A percentile compares a stretch with the other conserved stretches of the same genome.
Conservation (phyloP, 2,329 filamentous ascomycete species). For the Claviceps sp. region DNA sequence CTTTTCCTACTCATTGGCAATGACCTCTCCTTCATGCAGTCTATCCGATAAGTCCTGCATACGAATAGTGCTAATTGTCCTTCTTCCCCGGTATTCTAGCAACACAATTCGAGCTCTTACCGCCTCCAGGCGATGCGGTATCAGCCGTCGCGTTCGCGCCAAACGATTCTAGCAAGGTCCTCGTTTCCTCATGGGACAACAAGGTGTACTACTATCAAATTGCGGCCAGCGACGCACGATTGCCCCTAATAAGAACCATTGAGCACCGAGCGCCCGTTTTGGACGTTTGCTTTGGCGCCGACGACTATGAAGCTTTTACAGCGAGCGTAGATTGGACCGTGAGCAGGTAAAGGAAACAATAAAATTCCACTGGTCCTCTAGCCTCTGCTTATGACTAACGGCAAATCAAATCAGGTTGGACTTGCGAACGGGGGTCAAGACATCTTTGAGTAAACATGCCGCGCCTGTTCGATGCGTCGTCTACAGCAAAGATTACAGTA, state of each 20-base stretch:
- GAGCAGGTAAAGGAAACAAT: constrained; percentile 38
- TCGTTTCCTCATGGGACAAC: constrained; percentile 93
- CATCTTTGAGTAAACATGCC: constrained; percentile 63
- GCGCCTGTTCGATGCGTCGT: constrained; percentile 72
- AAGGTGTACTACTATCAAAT: constrained; percentile 83
- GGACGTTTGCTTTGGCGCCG: constrained; percentile 79
- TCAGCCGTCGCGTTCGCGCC: constrained; percentile 80
- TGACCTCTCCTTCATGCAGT: background rate
- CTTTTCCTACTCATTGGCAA: background rate
- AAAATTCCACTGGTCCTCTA: background rate
- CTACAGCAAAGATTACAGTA: constrained; percentile 62
- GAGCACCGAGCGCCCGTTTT: constrained; percentile 77
- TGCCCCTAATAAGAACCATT: constrained; percentile 52
- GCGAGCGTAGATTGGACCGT: constrained; percentile 82
- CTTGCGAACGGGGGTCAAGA: constrained; percentile 57
- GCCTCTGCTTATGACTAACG: background rate
- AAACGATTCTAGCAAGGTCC: constrained; percentile 55
- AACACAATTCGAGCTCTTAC: constrained; percentile 69
- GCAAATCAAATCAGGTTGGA: constrained; percentile 39
- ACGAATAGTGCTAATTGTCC: background rate
- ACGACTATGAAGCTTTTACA: constrained; percentile 72
- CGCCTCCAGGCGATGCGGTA: constrained; percentile 76
- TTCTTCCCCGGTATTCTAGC: constrained; percentile 23
- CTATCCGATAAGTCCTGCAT: background rate
- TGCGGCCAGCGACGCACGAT: constrained; percentile 40